Percentiles rank a stretch among this genome's conserved stretches.
phyloP scores from a whole-genome alignment of 2,329 filamentous ascomycete species.

The Biscogniauxia sp. region DNA sequence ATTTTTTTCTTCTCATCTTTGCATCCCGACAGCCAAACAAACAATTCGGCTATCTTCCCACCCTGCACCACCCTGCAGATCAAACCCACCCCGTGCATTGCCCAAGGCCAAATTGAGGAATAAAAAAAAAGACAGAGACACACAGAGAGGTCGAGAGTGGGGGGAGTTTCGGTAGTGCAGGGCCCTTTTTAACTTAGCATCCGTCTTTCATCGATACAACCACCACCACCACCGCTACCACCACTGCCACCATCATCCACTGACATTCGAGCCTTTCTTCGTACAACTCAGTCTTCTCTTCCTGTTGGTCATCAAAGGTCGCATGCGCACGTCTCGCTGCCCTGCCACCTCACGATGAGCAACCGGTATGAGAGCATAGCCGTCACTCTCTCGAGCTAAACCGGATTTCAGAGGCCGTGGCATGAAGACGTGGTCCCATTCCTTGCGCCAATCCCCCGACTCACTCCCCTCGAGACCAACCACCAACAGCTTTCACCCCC shows the following conservation, averaged over 20 bases:
- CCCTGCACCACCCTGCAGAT: conserved; percentile 15
- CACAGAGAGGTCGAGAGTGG: neutral
- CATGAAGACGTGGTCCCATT: conserved; percentile 30
- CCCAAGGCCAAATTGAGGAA: neutral
- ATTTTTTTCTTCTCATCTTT: neutral
- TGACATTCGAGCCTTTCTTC: neutral
- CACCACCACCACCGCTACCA: too few relatives aligned
- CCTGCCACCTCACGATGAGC: conserved; percentile 29
- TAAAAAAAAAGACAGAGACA: neutral
- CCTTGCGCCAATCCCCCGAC: conserved; percentile 19
- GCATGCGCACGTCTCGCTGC: conserved; percentile 22
- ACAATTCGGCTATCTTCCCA: conserved; percentile 7
- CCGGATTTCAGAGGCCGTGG: conserved; percentile 23
- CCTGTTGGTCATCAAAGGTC: conserved; percentile 16
- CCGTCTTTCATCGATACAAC: neutral
- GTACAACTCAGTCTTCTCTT: conserved; percentile 8
- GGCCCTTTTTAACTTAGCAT: neutral
- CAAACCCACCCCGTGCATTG: neutral
- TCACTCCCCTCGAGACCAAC: conserved; percentile 12
- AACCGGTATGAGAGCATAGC: conserved; percentile 23
- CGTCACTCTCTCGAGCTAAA: conserved; percentile 27
- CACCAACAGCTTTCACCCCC: conserved; percentile 6
- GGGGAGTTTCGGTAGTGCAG: neutral
- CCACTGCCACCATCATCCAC: neutral
- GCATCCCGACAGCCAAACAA: conserved; percentile 20